Evolutionary conservation across 768 basidiomycete species (phyloP), one percentile per base, ranked within the genome.

Genomic region (Multifurca ochricompacta): DNA sequence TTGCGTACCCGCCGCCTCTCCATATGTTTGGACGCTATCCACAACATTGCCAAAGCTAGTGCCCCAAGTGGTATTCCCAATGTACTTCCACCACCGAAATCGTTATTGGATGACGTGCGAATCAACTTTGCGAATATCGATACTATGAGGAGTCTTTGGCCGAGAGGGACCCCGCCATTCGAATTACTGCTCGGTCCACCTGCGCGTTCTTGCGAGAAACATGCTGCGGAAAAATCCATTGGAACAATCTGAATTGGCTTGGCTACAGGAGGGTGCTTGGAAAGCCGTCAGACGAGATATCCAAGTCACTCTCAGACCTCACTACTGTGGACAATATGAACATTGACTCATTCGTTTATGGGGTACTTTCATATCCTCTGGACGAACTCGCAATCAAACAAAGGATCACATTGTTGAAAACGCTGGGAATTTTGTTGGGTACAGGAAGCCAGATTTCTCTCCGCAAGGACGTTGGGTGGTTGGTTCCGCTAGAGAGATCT

Each of bases 171-270:
- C 48, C 48, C 13, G 9, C 36, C 13, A 28, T 51, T 23, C 48
- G 48, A n/a, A 11, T 51, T 36, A 27, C 23, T 6, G 27, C 54
- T 37, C 54, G 41, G 23, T 50, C 48, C 21, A 45, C 40, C 13
- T 45, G 54, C 13, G 54, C 54, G 13, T 40, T 56, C 48, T 56
- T 13, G 48, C 54, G 18, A 44, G 30, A 11, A 41, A 32, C n/a
- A 3, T 56, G 23, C 16, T 55, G 16, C 54, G 32, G 23, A 32
- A 46, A 46, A 11, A 19, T 27, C 35, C 41, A 18, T 36, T 16
- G 5, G 31, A n/a, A 6, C 35, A 37, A 9, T 23, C 54, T 3
- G 48, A 43, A 16, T 41, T 55, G 2, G 48, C 54, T 18, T 55
- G 54, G 54, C 28, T 55, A 11, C 34, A 37, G 0, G 54, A 49